Base-by-base conservation (phyloP, 2,329 filamentous ascomycete genomes). In the Botryotinia convoluta region DNA sequence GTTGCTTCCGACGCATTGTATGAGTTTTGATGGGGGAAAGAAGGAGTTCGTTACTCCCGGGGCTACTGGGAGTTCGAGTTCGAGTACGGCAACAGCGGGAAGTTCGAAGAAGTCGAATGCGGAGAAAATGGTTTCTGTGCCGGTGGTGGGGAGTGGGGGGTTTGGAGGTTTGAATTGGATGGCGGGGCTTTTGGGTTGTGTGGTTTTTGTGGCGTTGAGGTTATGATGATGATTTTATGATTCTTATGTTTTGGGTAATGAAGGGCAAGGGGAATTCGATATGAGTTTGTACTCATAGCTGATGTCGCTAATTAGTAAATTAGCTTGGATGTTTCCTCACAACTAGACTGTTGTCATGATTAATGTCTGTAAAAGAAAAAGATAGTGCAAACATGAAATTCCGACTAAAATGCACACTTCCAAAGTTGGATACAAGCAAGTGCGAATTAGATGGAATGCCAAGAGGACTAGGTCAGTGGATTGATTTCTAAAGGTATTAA, bases 11-110 rank as follows among this genome's bases (percentile, higher is more conserved):
- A 73, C 72, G 4, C 59, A 45, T 1, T 71, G 72, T 63, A 37
- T 65, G 60, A 73, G 68, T 22, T 73, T 51, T 22, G 72, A 71
- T 71, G 39, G 20, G 5, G 44, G 6, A 29, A 48, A 48, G 7
- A 64, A 37, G 8, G 59, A 48, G 0, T 71, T 64, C 26, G 72
- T 62, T 65, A 54, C 59, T 32, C 48, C 72, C 8, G 65, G 48
- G 5, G 29, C 35, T 51, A 51, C 48, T n/a, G 48, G 26, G 5
- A 51, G 48, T 5, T 48, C 45, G 45, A 48, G 45, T 10, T 51
- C 48, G 4, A 51, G 45, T 22, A 62, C 26, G 8, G 39, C 26
- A 22, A 26, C 65, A 35, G 10, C 37, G 1, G 69, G 20, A 10
- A 32, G 20, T 39, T 48, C 29, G 22, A 68, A 48, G 39, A 68